Conservation (phyloP, 2,329 filamentous ascomycete genomes). For the Aspergillus sp. region DNA sequence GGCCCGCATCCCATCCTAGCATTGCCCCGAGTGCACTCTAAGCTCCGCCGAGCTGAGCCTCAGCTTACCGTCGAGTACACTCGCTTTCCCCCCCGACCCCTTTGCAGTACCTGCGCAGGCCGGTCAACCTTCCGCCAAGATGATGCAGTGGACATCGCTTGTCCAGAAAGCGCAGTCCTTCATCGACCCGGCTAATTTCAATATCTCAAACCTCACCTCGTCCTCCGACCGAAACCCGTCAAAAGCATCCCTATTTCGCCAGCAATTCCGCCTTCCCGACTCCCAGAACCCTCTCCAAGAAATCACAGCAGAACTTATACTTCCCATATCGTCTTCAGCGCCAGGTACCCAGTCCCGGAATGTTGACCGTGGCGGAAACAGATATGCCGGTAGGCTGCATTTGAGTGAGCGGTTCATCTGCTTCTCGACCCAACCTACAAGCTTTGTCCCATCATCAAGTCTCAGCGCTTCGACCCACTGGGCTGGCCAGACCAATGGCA, state of each 20-base stretch:
- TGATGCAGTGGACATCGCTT: constrained; percentile 72
- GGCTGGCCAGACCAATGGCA: constrained; percentile 89
- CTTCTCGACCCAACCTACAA: constrained; percentile 91
- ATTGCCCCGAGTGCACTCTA: constrained; percentile 19
- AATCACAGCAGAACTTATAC: constrained; percentile 92
- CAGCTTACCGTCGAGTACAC: constrained; percentile 6
- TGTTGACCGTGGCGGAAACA: constrained; percentile 66
- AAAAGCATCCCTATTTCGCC: constrained; percentile 89
- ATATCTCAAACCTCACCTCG: constrained; percentile 69
- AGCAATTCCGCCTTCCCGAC: constrained; percentile 91
- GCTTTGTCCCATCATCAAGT: constrained; percentile 78
- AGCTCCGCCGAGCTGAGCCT: constrained; percentile 17
- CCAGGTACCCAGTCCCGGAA: constrained; percentile 59
- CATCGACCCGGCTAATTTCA: constrained; percentile 83
- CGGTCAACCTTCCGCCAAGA: constrained; percentile 28
- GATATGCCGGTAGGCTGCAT: constrained; percentile 90
- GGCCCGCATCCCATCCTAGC: constrained; percentile 24
- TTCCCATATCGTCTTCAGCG: constrained; percentile 63
- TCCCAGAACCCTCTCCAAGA: constrained; percentile 92
- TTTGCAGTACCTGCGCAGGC: neutral
- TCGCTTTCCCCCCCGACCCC: neutral
- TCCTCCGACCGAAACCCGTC: constrained; percentile 79
- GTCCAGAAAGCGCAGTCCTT: constrained; percentile 95
- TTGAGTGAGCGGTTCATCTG: constrained; percentile 93
- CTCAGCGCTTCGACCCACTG: constrained; percentile 78